These are phyloP conservation scores for Acacia crassicarpa DNA, from an alignment of 306 rosid species.

Conservation along the genomic window DNA sequence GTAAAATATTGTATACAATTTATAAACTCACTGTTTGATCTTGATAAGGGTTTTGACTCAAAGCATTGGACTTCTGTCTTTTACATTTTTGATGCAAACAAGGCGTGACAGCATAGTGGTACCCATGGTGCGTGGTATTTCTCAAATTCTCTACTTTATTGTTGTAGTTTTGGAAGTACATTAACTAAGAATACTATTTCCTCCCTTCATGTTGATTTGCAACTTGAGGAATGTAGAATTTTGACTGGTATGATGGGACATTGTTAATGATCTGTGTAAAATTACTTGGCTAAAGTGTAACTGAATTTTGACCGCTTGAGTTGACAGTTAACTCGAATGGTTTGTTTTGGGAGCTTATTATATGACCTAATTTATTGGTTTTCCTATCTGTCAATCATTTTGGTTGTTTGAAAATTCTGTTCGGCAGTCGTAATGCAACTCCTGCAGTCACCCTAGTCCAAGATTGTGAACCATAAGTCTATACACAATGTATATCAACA, in stretches of 20 bases:
- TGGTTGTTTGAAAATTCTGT: not conserved
- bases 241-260: constrained; percentile 12
- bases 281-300: not conserved
- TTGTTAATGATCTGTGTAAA: not conserved
- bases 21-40: constrained; percentile 23
- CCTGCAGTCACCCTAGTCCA: not conserved
- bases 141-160: constrained; percentile 15
- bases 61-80: constrained; percentile 95
- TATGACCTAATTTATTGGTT: not conserved
- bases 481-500: not conserved
- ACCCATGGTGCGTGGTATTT: constrained; percentile 78
- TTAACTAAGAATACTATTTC: constrained; percentile 3
- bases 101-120: constrained; percentile 85
- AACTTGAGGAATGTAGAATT: not conserved
- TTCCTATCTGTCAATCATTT: constrained; percentile 6
- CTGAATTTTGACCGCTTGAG: constrained; percentile 4
- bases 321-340: not conserved
- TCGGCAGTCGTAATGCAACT: not conserved
- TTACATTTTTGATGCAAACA: constrained; percentile 65
- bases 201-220: constrained; percentile 22
- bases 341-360: constrained; percentile 1
- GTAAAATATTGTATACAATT: not conserved
- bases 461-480: not conserved
- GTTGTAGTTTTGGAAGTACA: constrained; percentile 17
- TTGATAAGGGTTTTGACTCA: constrained; percentile 74